phyloP scores from a whole-genome alignment of 1,139 yeast species.

The Suhomyces bribrorum region DNA sequence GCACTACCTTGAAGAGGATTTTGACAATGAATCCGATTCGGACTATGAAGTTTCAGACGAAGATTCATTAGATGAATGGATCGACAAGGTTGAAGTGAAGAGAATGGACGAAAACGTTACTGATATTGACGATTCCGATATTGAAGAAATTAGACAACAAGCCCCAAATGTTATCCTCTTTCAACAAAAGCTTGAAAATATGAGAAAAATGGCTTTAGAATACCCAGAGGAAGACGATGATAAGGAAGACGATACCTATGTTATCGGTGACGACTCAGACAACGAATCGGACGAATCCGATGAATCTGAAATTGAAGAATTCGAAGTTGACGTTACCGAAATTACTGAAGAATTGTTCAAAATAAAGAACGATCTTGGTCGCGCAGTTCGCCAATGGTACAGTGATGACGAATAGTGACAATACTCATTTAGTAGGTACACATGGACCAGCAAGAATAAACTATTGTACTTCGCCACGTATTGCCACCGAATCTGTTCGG shows the following conservation, averaged over 20 bases:
- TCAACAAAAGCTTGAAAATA: no score
- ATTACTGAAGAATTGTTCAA: slow-evolving; percentile 16
- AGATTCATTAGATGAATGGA: slow-evolving; percentile 25
- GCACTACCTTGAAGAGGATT: slow-evolving; percentile 23
- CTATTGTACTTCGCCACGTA: no score
- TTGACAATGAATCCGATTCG: slow-evolving; percentile 14
- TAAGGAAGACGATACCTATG: slow-evolving; percentile 30
- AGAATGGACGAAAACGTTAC: slow-evolving; percentile 19
- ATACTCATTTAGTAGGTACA: no score
- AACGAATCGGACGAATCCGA: slow-evolving; percentile 14
- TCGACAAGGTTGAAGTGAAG: slow-evolving; percentile 22
- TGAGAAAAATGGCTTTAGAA: no score
- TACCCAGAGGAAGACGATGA: slow-evolving; percentile 27
- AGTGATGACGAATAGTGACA: slow-evolving; percentile 16
- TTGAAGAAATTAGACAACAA: slow-evolving; percentile 7
- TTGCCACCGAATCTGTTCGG: no score
- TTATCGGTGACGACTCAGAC: slow-evolving; percentile 18
- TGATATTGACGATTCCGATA: slow-evolving; percentile 13
- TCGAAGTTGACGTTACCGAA: slow-evolving; percentile 12
- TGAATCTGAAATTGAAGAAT: slow-evolving; percentile 16
- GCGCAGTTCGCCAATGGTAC: slow-evolving; percentile 18
- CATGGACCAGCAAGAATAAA: no score
- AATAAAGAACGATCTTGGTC: slow-evolving; percentile 14
- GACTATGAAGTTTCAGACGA: slow-evolving; percentile 21
- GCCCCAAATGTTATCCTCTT: slow-evolving; percentile 6